A percentile compares a stretch with the other conserved stretches of the same genome.
Evolutionary conservation across 306 rosid genomes (phyloP).

Genomic region (Prunus dulcis): DNA sequence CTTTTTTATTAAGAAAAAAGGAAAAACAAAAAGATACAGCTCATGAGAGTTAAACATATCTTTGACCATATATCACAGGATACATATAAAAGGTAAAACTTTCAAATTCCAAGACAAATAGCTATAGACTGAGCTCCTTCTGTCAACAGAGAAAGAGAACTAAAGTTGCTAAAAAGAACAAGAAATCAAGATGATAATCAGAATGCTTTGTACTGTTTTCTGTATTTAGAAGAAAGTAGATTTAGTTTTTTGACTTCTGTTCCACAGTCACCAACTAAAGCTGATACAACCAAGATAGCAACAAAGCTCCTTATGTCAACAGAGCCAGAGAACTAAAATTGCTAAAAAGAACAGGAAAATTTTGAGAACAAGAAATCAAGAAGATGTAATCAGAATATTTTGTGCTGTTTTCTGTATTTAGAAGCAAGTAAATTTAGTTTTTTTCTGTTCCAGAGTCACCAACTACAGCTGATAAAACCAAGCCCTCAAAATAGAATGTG

Average conservation of each 20-base stretch:
- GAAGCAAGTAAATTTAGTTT: too few species aligned
- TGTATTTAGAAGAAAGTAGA: background rate
- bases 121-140: background rate
- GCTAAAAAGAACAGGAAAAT: too few species aligned
- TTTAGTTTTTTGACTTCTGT: background rate
- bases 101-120: background rate
- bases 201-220: background rate
- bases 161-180: background rate
- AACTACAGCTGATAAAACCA: background rate
- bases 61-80: background rate
- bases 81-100: background rate
- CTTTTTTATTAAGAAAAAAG: background rate
- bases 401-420: too few species aligned
- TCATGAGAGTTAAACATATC: background rate
- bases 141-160: background rate
- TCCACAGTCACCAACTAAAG: background rate
- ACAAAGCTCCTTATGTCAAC: too few species aligned
- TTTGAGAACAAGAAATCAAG: too few species aligned
- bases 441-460: too few species aligned
- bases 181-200: background rate
- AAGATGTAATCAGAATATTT: too few species aligned
- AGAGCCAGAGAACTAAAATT: too few species aligned
- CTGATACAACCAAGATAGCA: background rate
- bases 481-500: background rate
- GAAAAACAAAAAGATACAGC: background rate